Base-by-base conservation (phyloP, 768 basidiomycete genomes). In the Boletus tylopilopsis region DNA sequence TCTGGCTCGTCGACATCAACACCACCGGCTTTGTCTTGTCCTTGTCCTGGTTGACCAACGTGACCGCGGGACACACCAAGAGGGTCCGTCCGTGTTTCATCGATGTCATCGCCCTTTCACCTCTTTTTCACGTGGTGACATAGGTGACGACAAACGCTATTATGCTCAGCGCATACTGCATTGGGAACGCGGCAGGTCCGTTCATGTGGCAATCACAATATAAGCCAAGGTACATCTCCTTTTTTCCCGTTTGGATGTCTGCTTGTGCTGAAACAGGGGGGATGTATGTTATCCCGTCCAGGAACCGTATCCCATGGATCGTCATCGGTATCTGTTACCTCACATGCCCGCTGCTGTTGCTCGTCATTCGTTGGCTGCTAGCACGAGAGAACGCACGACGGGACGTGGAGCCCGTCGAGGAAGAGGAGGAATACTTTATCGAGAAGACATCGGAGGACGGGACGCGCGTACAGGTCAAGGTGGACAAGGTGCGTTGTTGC, bases 201-300 rank as follows among this genome's bases (percentile, higher is more conserved):
- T 84, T 87, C 58, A 86, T 90, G 84, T 90, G 87, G 87, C 78
- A 82, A 60, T 71, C 71, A 0, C 70, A 78, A 62, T 88, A 85
- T 59, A 77, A 75, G 51, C 87, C 85, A 6, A 76, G 84, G 84
- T 83, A 47, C 19, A 68, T 43, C 15, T 44, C 18, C 4, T 38
- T 53, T 25, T 24, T 44, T 13, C 15, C 35, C 15, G 27, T n/a
- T n/a, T n/a, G n/a, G n/a, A n/a, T n/a, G n/a, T n/a, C n/a, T n/a
- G n/a, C n/a, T n/a, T n/a, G n/a, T n/a, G n/a, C n/a, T n/a, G n/a
- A n/a, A n/a, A n/a, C n/a, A n/a, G n/a, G n/a, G n/a, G n/a, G n/a
- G n/a, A n/a, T n/a, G n/a, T n/a, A n/a, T n/a, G n/a, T n/a, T n/a
- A n/a, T n/a, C n/a, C n/a, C n/a, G n/a, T n/a, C n/a, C 24, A 85